Percentiles rank a stretch among this genome's conserved stretches.
These are phyloP conservation scores for Eucalyptus sideroxylon DNA, from an alignment of 345 rosid genomes.

Conservation along the genomic window DNA sequence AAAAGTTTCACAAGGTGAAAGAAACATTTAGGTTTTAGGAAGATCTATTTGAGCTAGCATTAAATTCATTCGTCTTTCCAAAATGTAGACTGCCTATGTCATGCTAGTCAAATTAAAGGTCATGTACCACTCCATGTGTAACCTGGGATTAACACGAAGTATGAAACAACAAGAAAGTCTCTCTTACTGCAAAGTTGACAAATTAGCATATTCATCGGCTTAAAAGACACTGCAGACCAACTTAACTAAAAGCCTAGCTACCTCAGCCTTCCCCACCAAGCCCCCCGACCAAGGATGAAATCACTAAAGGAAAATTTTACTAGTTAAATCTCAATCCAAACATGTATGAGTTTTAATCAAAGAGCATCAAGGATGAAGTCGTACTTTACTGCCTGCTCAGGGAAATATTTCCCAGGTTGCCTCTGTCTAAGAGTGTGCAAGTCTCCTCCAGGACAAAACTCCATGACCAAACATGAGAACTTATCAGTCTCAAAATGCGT, in stretches of 20 bases:
- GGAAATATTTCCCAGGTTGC: slow-evolving; percentile 83
- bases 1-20: not conserved
- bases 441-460: slow-evolving; percentile 92
- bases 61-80: not conserved
- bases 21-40: not conserved
- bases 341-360: not conserved
- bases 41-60: not conserved
- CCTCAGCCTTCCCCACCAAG: not conserved
- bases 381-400: slow-evolving; percentile 93
- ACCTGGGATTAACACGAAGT: not conserved
- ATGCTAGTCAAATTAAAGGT: not conserved
- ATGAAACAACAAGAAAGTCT: not conserved
- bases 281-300: not conserved
- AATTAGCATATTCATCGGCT: not conserved
- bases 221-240: not conserved
- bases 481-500: slow-evolving; percentile 91
- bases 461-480: slow-evolving; percentile 91
- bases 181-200: not conserved
- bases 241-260: not conserved
- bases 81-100: not conserved
- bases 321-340: not conserved
- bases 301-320: not conserved
- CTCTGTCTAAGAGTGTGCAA: slow-evolving; percentile 87
- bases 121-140: not conserved
- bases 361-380: not conserved